Percentiles rank a stretch among this genome's conserved stretches.
These are phyloP conservation scores for Fusarium sp. DNA, from an alignment of 2,329 filamentous ascomycete genomes.

Conservation along the genomic window DNA sequence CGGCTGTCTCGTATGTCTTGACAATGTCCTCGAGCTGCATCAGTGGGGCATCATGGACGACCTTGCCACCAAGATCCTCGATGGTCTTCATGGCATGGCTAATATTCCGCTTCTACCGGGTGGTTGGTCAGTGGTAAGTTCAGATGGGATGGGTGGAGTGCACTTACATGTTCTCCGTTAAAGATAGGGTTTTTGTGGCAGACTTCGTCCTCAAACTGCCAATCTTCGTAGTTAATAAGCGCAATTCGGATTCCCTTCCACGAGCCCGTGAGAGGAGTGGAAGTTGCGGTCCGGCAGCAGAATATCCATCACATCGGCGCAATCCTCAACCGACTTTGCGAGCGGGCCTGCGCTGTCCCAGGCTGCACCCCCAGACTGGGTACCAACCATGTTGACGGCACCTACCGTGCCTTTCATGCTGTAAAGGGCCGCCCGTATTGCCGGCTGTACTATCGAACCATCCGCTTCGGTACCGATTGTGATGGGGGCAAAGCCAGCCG, in stretches of 20 bases:
- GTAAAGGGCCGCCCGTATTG: conserved; percentile 33
- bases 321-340: conserved; percentile 9
- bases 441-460: conserved; percentile 34
- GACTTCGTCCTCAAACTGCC: background rate
- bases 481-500: conserved; percentile 42
- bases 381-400: conserved; percentile 1
- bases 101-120: background rate
- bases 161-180: background rate
- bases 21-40: background rate
- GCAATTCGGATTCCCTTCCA: conserved; percentile 4
- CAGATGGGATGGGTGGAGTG: background rate
- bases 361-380: background rate
- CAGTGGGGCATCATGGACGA: background rate
- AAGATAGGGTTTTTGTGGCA: background rate
- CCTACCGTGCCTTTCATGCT: conserved; percentile 34
- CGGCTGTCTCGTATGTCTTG: background rate
- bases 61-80: background rate
- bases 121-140: background rate
- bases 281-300: background rate
- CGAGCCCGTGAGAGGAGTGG: background rate
- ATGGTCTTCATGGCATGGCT: background rate
- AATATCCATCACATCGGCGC: conserved; percentile 1
- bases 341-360: conserved; percentile 7
- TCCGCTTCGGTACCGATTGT: conserved; percentile 44
- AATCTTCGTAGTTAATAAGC: conserved; percentile 2